These are phyloP conservation scores for Acer negundo DNA, from an alignment of 345 rosid species.

Conservation along the genomic window DNA sequence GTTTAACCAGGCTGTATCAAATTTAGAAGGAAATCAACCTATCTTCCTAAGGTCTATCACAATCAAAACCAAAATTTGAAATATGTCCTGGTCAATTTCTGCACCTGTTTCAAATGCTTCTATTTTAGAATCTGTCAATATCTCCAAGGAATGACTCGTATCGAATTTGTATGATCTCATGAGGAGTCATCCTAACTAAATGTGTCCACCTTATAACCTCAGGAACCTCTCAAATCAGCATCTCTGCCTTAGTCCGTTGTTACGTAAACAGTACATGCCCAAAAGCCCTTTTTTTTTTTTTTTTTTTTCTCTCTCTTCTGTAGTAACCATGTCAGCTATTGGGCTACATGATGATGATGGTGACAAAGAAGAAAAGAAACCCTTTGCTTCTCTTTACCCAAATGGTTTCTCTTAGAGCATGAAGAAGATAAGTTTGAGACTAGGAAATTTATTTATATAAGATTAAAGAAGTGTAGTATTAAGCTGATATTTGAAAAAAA, in stretches of 20 bases:
- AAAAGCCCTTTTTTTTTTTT: neutral
- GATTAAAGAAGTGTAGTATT: neutral
- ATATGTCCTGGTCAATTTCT: neutral
- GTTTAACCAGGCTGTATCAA: no score
- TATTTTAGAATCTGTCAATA: no score
- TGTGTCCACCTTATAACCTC: no score
- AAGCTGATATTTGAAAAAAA: neutral
- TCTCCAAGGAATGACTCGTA: no score
- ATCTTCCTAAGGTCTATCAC: no score
- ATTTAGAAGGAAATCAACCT: no score
- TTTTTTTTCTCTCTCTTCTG: neutral
- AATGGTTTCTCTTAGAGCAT: neutral
- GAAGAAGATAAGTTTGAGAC: neutral
- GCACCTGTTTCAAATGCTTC: no score
- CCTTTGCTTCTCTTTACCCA: neutral
- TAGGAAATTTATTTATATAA: neutral
- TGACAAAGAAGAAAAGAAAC: neutral
- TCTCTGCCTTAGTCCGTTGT: no score
- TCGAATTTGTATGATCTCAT: no score
- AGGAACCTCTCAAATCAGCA: no score
- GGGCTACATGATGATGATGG: neutral
- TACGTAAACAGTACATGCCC: neutral
- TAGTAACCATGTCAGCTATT: neutral
- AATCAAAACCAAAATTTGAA: no score
- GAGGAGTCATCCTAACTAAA: no score